Conservation (phyloP, 2,329 filamentous ascomycete species). For the Alternaria dauci region DNA sequence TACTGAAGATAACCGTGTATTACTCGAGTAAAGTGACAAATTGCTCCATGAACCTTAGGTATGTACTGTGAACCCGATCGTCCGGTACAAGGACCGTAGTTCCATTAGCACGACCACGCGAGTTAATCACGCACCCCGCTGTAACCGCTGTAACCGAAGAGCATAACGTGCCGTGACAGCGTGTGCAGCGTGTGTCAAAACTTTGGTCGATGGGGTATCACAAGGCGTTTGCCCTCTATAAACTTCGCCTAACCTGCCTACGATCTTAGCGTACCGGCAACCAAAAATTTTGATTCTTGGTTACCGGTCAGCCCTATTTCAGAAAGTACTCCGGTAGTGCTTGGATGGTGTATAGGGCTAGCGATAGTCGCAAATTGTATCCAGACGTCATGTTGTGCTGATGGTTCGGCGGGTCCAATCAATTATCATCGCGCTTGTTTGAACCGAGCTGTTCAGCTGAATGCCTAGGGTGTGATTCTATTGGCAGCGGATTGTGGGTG, state of each 20-base stretch:
- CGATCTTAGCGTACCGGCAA: neutral
- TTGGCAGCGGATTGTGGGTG: neutral
- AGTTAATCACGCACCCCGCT: neutral
- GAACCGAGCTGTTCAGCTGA: neutral
- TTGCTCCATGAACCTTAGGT: neutral
- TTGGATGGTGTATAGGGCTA: neutral
- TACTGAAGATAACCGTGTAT: neutral
- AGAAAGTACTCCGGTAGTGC: slow-evolving; percentile 3
- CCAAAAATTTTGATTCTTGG: neutral
- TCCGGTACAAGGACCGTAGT: neutral
- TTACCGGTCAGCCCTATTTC: neutral
- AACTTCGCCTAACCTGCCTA: neutral
- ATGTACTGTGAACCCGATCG: neutral
- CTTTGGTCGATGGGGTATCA: neutral
- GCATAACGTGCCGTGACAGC: neutral
- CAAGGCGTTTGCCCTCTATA: neutral
- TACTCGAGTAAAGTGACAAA: neutral
- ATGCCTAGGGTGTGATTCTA: neutral
- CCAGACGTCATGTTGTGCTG: slow-evolving; percentile 5
- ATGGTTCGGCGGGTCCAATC: neutral
- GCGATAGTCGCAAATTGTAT: slow-evolving; percentile 3
- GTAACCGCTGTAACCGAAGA: neutral
- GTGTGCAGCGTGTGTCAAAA: neutral
- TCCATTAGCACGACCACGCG: neutral
- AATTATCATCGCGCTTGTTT: neutral